Evolutionary conservation across 176 grass and related monocot genomes (phyloP), one percentile per base, ranked within the genome.

Genomic region (Oryza coarctata): DNA sequence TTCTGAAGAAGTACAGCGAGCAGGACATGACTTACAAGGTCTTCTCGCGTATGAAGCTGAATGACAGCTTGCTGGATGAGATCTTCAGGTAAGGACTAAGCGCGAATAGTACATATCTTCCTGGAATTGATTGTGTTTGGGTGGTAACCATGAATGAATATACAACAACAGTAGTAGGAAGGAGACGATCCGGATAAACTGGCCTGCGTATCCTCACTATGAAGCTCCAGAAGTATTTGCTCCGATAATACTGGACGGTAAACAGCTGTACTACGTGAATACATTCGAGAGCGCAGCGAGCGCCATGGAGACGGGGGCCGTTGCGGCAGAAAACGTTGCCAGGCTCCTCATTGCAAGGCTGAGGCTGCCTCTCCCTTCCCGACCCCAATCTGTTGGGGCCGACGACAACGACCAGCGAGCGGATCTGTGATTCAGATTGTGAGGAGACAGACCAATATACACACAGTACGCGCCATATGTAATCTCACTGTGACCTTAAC

Each of bases 201-300:
- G 95, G 95, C 81, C 95, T 35, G 92, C 95, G 9, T 98, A 98
- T 79, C 95, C 95, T 13, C 92, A 94, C 66, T 98, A 94, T 31
- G 65, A 94, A 79, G 90, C 92, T 18, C 95, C 95, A 0, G 95
- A 98, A 65, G 78, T 71, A 29, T 94, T 98, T 75, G 90, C 90
- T 15, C 95, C 92, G 11, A 91, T 98, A 66, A 18, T 98, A 74
- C 61, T 98, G 85, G 95, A 98, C 32, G 85, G 80, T 29, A 89
- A 84, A 23, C 92, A 98, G 63, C 85, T 98, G 72, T 98, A 98
- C 85, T 98, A 98, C 86, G 91, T 98, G 80, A 98, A 98, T 58
- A 92, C 75, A 32, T 94, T 98, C 14, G 95, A 98, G 85, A 98
- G 88, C 60, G 95, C 90, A 0, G 92, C 92, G 3, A 98, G 95